phyloP scores from a whole-genome alignment of 192 early-diverging fungal species.

The Allomyces macrogynus region DNA sequence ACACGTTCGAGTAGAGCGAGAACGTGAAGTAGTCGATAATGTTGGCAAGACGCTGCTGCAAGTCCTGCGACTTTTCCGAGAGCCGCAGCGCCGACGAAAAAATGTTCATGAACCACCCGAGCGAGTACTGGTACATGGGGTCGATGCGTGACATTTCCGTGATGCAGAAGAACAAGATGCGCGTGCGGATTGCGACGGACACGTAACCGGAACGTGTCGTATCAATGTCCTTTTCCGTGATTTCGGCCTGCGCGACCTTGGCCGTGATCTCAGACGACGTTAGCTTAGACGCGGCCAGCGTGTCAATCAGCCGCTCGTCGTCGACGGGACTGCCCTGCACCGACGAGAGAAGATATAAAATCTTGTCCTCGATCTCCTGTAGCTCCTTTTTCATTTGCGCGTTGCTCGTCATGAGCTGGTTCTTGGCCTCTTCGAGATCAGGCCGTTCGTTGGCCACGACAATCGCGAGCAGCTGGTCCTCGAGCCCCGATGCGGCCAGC shows the following conservation, averaged over 20 bases:
- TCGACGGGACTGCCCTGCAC: constrained; percentile 92
- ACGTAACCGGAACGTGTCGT: constrained; percentile 65
- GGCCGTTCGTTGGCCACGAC: constrained; percentile 88
- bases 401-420: constrained; percentile 77
- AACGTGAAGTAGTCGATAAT: constrained; percentile 65
- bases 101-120: constrained; percentile 85
- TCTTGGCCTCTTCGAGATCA: constrained; percentile 80
- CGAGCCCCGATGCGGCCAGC: constrained; percentile 81
- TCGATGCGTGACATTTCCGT: constrained; percentile 75
- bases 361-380: constrained; percentile 75
- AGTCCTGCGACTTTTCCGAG: constrained; percentile 41
- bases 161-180: constrained; percentile 88
- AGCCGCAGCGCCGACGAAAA: constrained; percentile 59
- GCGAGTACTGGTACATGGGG: constrained; percentile 96
- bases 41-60: constrained; percentile 44
- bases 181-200: constrained; percentile 72
- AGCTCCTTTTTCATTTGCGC: constrained; percentile 89
- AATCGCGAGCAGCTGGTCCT: constrained; percentile 90
- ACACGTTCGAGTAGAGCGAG: constrained; percentile 57
- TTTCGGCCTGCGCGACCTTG: constrained; percentile 85
- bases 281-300: constrained; percentile 82
- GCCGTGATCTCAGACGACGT: constrained; percentile 85
- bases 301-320: constrained; percentile 82
- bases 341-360: constrained; percentile 80
- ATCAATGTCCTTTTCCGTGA: constrained; percentile 86